Base-by-base conservation (phyloP, 108 stramenopile species). In the Fistulifera solaris region DNA sequence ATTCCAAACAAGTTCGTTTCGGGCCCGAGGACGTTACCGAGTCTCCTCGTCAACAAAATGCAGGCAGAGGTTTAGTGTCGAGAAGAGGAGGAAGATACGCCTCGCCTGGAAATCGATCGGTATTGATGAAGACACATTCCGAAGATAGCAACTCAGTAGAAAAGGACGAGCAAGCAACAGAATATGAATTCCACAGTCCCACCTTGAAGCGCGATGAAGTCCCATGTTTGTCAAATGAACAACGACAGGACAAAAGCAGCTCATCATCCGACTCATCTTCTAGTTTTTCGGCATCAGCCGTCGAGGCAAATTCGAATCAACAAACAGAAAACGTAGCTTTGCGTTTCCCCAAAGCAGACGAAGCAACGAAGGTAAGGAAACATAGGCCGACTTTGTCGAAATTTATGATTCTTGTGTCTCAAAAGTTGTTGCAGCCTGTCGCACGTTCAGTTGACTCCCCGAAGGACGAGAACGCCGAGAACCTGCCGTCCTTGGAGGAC, bases 401-500 rank as follows among this genome's bases (percentile, higher is more conserved):
- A 8, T 35, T 35, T 35, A 3, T 35, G 31, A 6, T 6, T 35
- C 31, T 6, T 6, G 3, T 35, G 3, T 35, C 27, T 52, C 31
- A 35, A 8, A 35, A 35, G 8, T 35, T 35, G 31, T 35, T 35
- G 3, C 8, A 35, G 31, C 8, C 26, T 6, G 5, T 7, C 26
- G 54, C 6, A 47, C 54, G 10, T 19, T 23, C 18, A 45, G 5
- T 40, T 18, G 19, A 41, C 2, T 16, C 22, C 6, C 35, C 17
- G 54, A 41, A 47, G 18, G 23, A 68, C 5, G 61, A 65, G 17
- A 52, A 61, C n/a, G 69, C 69, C 45, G 61, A 68, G 18, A 70
- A 52, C 38, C 58, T 75, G 13, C 74, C 74, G 1, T 40, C 52
- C 0, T 27, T 75, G n/a, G 54, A 66, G 15, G 74, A 75, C 8